These are phyloP conservation scores for Henckelia pumila DNA, from an alignment of 257 asterid genomes.

Conservation along the genomic window DNA sequence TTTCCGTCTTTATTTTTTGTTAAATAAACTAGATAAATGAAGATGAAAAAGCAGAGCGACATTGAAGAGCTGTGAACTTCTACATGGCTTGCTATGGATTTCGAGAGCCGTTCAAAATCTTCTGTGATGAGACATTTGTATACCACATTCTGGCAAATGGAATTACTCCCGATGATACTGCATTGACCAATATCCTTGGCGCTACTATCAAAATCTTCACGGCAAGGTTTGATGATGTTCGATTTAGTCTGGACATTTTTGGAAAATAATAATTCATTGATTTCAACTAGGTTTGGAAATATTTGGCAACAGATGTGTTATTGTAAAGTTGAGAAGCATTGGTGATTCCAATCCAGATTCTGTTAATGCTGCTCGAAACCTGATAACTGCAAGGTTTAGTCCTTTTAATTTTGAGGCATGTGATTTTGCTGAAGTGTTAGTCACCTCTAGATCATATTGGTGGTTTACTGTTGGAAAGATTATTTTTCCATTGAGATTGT, in stretches of 20 bases:
- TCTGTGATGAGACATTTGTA: slow-evolving; percentile 93
- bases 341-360: slow-evolving; percentile 58
- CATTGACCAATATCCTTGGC: slow-evolving; percentile 64
- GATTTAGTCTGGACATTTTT: no score
- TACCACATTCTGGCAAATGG: slow-evolving; percentile 64
- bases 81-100: slow-evolving; percentile 82
- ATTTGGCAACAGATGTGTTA: slow-evolving; percentile 62
- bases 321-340: slow-evolving; percentile 80
- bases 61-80: slow-evolving; percentile 70
- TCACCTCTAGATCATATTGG: background rate
- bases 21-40: slow-evolving; percentile 39
- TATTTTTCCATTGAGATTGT: background rate
- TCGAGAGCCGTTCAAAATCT: slow-evolving; percentile 80
- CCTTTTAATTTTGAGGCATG: background rate
- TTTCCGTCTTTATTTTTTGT: no score
- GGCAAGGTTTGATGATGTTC: slow-evolving; percentile 51
- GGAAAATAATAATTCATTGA: background rate
- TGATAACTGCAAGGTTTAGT: slow-evolving; percentile 69
- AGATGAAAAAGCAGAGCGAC: slow-evolving; percentile 78
- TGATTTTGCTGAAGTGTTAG: background rate
- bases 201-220: slow-evolving; percentile 79
- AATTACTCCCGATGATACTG: slow-evolving; percentile 87
- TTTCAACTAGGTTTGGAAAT: background rate
- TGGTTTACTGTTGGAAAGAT: background rate
- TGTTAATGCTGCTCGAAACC: slow-evolving; percentile 57